Percentiles rank a stretch among this genome's conserved stretches.
Conservation (phyloP, 305 asterid species). For the Lippia alba region DNA sequence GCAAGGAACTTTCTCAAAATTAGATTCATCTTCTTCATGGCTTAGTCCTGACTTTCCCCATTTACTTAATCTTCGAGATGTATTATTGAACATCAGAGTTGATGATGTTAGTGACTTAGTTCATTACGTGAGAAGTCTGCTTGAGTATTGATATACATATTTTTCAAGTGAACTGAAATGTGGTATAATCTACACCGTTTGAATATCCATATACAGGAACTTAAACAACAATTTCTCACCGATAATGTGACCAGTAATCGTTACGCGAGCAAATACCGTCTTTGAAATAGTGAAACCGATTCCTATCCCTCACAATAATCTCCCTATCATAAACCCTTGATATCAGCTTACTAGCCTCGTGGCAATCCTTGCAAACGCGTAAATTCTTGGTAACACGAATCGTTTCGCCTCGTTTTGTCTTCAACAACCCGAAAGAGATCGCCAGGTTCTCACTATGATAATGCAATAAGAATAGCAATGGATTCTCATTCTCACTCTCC, state of each 20-base stretch:
- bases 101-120: no score
- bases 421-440: slow-evolving; percentile 64
- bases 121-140: no score
- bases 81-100: background rate
- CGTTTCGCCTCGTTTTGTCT: slow-evolving; percentile 53
- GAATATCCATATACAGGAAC: no score
- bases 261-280: slow-evolving; percentile 12
- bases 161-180: no score
- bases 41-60: background rate
- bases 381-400: slow-evolving; percentile 66
- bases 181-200: background rate
- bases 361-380: slow-evolving; percentile 70
- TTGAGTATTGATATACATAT: no score
- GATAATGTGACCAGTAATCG: slow-evolving; percentile 56
- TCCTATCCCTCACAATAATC: slow-evolving; percentile 67
- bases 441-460: slow-evolving; percentile 75
- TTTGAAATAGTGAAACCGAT: slow-evolving; percentile 65
- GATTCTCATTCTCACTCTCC: slow-evolving; percentile 58
- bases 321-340: slow-evolving; percentile 58
- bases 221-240: background rate
- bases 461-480: no score
- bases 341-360: slow-evolving; percentile 59
- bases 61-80: background rate
- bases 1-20: slow-evolving; percentile 71
- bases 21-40: slow-evolving; percentile 30